Conservation (phyloP, 495 filamentous ascomycete genomes). For the Neohortaea acidophila region DNA sequence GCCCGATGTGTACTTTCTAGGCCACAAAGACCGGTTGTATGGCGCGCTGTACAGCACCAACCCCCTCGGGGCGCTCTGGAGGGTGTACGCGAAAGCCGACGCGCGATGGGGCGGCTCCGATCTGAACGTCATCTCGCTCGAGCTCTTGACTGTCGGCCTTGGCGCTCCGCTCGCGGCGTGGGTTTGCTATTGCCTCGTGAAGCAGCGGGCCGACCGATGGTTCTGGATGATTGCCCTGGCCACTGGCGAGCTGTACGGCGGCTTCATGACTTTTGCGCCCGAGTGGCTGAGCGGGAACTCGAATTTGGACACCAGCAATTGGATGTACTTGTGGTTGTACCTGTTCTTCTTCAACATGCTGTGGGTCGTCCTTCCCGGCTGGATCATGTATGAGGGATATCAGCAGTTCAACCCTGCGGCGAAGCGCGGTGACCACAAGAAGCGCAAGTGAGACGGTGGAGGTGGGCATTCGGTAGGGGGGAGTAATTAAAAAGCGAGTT, state of each 20-base stretch:
- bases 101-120: constrained; percentile 67
- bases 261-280: constrained; percentile 90
- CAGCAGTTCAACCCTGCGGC: too few species aligned
- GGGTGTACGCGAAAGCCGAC: constrained; percentile 86
- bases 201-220: constrained; percentile 20
- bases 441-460: too few species aligned
- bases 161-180: constrained; percentile 36
- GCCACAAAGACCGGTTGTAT: constrained; percentile 42
- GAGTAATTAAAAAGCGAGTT: too few species aligned
- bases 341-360: constrained; percentile 82
- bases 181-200: constrained; percentile 49
- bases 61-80: constrained; percentile 62
- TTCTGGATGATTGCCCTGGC: constrained; percentile 51
- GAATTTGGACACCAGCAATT: constrained; percentile 66
- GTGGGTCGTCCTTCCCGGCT: constrained; percentile 65
- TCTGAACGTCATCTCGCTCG: constrained; percentile 61
- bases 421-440: too few species aligned
- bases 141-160: constrained; percentile 65
- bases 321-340: constrained; percentile 80
- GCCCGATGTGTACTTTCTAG: constrained; percentile 38
- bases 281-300: constrained; percentile 73
- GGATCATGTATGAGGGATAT: constrained; percentile 54
- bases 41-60: constrained; percentile 54
- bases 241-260: constrained; percentile 88
- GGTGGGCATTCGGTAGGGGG: too few species aligned